These are phyloP conservation scores for Cicer pinnatifidum DNA, from an alignment of 306 rosid species.

Conservation along the genomic window DNA sequence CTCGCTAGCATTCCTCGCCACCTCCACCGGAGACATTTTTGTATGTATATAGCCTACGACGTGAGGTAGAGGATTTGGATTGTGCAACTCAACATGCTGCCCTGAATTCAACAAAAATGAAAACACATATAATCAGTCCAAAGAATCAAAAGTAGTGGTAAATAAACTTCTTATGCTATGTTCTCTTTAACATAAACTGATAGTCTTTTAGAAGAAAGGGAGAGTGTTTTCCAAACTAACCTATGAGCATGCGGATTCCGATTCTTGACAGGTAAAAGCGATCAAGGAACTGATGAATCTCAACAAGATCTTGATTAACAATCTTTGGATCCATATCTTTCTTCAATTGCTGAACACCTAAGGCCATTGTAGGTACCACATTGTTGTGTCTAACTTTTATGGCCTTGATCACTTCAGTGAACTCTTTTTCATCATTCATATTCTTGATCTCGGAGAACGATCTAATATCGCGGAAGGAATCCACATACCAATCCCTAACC, in stretches of 20 bases:
- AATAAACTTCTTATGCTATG: neutral
- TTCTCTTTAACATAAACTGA: too few relatives aligned
- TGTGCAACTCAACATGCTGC: constrained; percentile 97
- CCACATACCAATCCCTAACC: constrained; percentile 97
- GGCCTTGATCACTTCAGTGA: constrained; percentile 90
- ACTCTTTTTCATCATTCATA: constrained; percentile 66
- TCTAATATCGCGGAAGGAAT: constrained; percentile 90
- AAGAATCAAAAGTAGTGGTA: neutral
- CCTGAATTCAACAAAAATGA: constrained; percentile 60
- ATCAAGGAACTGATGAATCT: constrained; percentile 89
- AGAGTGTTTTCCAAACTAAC: constrained; percentile 51
- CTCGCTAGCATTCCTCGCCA: constrained; percentile 75
- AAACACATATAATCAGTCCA: constrained; percentile 13
- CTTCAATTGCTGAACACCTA: constrained; percentile 96
- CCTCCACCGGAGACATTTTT: constrained; percentile 85
- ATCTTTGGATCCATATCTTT: constrained; percentile 63
- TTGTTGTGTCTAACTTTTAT: constrained; percentile 96
- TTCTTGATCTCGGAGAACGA: constrained; percentile 78
- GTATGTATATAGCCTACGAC: constrained; percentile 89
- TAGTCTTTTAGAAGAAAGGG: constrained; percentile 29
- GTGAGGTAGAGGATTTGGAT: constrained; percentile 83
- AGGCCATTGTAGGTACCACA: constrained; percentile 95
- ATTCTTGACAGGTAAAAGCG: constrained; percentile 98
- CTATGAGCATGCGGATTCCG: constrained; percentile 98
- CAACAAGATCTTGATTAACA: constrained; percentile 63